phyloP scores from a whole-genome alignment of 805 yeast genomes.

The Kazachstania bromeliacearum region DNA sequence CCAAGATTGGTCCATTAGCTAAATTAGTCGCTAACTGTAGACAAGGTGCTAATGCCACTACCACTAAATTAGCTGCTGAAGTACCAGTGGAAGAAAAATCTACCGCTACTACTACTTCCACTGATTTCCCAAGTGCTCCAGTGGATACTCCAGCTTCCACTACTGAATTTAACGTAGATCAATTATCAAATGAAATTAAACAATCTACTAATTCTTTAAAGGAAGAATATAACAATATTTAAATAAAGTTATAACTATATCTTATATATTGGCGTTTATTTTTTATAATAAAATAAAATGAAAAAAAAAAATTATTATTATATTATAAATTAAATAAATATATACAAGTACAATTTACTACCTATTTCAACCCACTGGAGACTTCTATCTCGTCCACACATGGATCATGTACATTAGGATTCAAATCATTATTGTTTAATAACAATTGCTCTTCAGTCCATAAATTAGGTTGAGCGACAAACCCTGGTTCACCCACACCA shows the following conservation, averaged over 20 bases:
- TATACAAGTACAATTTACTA: too few relatives aligned
- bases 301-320: too few relatives aligned
- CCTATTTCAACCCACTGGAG: slow-evolving; percentile 69
- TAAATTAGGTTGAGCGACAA: slow-evolving; percentile 47
- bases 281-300: too few relatives aligned
- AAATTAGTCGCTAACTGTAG: slow-evolving; percentile 35
- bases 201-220: slow-evolving; percentile 26
- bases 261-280: too few relatives aligned
- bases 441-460: slow-evolving; percentile 82
- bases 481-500: slow-evolving; percentile 64
- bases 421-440: slow-evolving; percentile 53
- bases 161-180: slow-evolving; percentile 18
- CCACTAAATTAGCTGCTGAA: slow-evolving; percentile 21
- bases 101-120: slow-evolving; percentile 28
- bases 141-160: slow-evolving; percentile 22
- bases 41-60: slow-evolving; percentile 37
- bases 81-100: slow-evolving; percentile 20
- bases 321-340: too few relatives aligned
- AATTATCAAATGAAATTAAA: slow-evolving; percentile 12
- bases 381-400: slow-evolving; percentile 54
- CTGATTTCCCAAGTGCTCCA: slow-evolving; percentile 34
- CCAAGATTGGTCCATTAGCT: slow-evolving; percentile 59
- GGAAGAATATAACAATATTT: too few relatives aligned
- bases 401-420: slow-evolving; percentile 58
- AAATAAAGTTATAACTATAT: too few relatives aligned